Evolutionary conservation across 2,329 filamentous ascomycete species (phyloP), one percentile per base, ranked within the genome.

Genomic region (Calonectria hawksworthii): DNA sequence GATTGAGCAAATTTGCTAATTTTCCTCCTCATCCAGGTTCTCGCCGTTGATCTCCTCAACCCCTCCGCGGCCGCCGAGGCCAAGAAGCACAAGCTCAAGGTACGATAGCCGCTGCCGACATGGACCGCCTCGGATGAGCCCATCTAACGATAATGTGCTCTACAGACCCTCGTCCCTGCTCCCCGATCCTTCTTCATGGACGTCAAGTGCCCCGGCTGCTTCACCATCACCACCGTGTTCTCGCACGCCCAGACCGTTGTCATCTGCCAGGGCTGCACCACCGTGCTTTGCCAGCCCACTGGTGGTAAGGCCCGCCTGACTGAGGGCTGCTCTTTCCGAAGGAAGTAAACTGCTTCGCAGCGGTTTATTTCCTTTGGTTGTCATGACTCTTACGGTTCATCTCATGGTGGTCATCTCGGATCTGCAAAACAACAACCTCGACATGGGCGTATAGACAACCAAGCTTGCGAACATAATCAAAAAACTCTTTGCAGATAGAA

Each of bases 111-210:
- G 56, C 56, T 28, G 11, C 34, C 56, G 56, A 63, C 23, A 65
- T 41, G 50, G n/a, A 74, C 75, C 38, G 72, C 75, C 70, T 72
- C 73, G 72, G 69, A 75, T 47, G 66, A 75, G 38, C 72, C 41
- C 77, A 74, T 78, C 78, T 81, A 79, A 84, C 76, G 75, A 71
- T 67, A 47, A 26, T 47, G 44, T 38, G 21, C 61, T 23, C 70
- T 68, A 77, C 82, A 98, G 96, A 96, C 92, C 83, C 95, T 99
- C 85, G 97, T 99, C 87, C 97, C 97, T 85, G 94, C 93, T 82
- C 97, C 97, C 85, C 95, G 97, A 88, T 99, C 96, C 83, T 99
- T 99, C 95, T 99, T 99, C 95, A 99, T 99, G 97, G 97, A 99
- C 88, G 97, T 99, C 92, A 99, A 99, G 94, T 99, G 97, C 95